Evolutionary conservation across 495 filamentous ascomycete species (phyloP).

Genomic region (Cercophora samala): DNA sequence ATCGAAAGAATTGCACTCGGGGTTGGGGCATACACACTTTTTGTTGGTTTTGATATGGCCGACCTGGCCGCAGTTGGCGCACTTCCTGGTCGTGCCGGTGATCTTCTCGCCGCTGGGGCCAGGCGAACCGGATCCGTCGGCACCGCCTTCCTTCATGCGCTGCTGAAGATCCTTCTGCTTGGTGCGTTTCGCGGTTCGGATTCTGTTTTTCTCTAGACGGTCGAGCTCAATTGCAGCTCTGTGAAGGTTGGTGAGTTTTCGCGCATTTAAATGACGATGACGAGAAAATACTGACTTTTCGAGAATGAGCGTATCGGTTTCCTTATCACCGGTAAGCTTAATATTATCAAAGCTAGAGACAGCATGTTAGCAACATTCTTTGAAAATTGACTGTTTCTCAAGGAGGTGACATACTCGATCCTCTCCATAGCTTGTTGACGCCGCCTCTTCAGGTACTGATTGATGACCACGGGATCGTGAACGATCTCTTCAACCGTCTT

Average conservation of each 20-base stretch:
- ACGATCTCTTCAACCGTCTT: constrained; percentile 59
- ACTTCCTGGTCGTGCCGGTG: constrained; percentile 80
- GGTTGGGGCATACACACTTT: constrained; percentile 56
- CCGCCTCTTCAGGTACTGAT: constrained; percentile 55
- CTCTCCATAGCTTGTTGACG: constrained; percentile 58
- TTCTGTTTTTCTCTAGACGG: constrained; percentile 83
- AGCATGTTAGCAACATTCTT: not conserved
- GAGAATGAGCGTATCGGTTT: constrained; percentile 44
- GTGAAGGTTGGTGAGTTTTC: constrained; percentile 4
- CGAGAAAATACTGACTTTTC: constrained; percentile 37
- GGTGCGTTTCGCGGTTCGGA: constrained; percentile 85
- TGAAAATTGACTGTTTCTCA: not conserved
- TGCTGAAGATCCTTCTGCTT: constrained; percentile 68
- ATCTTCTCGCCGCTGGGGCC: constrained; percentile 49
- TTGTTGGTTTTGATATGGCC: constrained; percentile 99
- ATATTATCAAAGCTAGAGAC: constrained; percentile 45
- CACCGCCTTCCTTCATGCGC: constrained; percentile 42
- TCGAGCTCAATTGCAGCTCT: constrained; percentile 74
- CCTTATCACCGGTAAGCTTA: constrained; percentile 70
- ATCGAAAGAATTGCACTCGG: not conserved
- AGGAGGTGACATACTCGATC: constrained; percentile 55
- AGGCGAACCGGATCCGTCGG: constrained; percentile 40
- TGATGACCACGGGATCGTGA: constrained; percentile 70
- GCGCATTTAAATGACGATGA: not conserved
- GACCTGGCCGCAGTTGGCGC: constrained; percentile 91